Evolutionary conservation across 2,329 filamentous ascomycete species (phyloP), one percentile per base, ranked within the genome.

Genomic region (Ustulina deusta): DNA sequence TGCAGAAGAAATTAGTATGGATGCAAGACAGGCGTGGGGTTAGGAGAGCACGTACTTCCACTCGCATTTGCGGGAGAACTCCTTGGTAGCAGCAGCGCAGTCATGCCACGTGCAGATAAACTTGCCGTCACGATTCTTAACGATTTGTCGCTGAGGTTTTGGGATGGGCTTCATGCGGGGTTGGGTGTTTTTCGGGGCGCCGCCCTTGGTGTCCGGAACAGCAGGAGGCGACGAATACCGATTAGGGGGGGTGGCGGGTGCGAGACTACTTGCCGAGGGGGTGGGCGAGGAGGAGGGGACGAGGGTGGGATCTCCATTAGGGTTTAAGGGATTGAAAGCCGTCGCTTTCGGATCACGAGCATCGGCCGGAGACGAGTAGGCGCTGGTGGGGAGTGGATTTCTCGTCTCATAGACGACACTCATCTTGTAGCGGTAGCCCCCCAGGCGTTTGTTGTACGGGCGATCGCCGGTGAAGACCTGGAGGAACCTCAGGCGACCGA

Each of bases 1-100:
- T 97, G 72, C 6, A 59, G 38, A 20, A 36, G 6, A 20, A 58
- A 32, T 80, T 72, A 80, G 71, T 57, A 66, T 32, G 2, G 17
- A 15, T 44, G 13, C 20, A 27, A 29, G 27, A 9, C 27, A 59
- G 32, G 44, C 51, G n/a, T 34, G 20, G 27, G 51, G 15, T 49
- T 3, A 20, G 27, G 55, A 40, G 38, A n/a, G 64, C 34, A 87
- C 92, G 87, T 83, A 96, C 93, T 91, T 97, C 93, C 93, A 97
- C 82, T 97, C 94, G 82, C 94, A 97, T 73, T 93, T 95, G 71
- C 94, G 88, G 62, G 88, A 86, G 77, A 97, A 98, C 13, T 86
- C 86, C 51, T 85, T 86, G 13, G 56, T 42, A 20, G 5, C 85
- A 60, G 91, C 88, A 13, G 83, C 85, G 75, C 94, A 97, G 63